Conservation (phyloP, 805 yeast genomes). For the Wickerhamomyces sydowiorum region DNA sequence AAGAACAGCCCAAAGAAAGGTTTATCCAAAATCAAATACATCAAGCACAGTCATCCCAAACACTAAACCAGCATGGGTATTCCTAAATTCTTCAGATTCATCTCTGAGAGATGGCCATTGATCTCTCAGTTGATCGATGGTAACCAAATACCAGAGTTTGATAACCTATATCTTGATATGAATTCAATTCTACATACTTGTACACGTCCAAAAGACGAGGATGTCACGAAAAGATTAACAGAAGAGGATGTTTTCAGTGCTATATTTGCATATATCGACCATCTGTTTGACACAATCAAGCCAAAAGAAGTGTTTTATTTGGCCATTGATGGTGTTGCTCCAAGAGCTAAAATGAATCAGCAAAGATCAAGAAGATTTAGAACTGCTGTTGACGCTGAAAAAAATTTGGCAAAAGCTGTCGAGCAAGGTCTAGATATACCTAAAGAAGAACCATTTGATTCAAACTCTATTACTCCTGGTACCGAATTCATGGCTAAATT, state of each 20-base stretch:
- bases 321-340: constrained; percentile 99
- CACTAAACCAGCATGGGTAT: constrained; percentile 55
- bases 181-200: constrained; percentile 92
- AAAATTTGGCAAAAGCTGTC: constrained; percentile 65
- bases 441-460: constrained; percentile 81
- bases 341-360: constrained; percentile 97
- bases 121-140: constrained; percentile 83
- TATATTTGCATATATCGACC: constrained; percentile 93
- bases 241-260: constrained; percentile 91
- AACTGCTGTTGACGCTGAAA: constrained; percentile 90
- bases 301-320: constrained; percentile 85
- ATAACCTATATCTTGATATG: constrained; percentile 94
- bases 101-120: constrained; percentile 98
- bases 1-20: background rate
- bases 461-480: constrained; percentile 94
- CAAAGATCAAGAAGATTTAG: constrained; percentile 95
- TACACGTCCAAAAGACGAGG: constrained; percentile 78
- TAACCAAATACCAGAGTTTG: constrained; percentile 85
- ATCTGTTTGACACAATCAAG: constrained; percentile 77
- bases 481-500: constrained; percentile 93
- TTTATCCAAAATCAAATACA: background rate
- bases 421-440: constrained; percentile 71
- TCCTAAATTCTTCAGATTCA: constrained; percentile 94
- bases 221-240: constrained; percentile 58
- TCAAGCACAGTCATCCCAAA: background rate